These are phyloP conservation scores for Setomelanomma holmii DNA, from an alignment of 2,329 filamentous ascomycete genomes.

Conservation along the genomic window DNA sequence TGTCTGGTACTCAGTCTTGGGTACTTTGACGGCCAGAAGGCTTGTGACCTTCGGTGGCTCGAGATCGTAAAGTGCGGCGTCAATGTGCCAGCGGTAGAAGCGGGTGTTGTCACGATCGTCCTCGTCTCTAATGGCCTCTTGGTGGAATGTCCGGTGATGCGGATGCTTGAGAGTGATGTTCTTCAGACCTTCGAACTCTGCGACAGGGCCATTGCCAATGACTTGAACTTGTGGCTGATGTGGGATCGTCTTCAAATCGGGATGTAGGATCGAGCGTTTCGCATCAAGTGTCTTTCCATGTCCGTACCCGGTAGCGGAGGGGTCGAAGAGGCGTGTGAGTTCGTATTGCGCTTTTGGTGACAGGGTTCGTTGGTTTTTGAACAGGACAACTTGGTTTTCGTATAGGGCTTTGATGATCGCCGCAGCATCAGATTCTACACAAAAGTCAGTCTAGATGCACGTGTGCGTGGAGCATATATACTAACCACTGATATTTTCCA, in stretches of 20 bases:
- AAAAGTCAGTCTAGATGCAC: background rate
- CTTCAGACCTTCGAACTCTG: slow-evolving; percentile 73
- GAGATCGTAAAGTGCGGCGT: slow-evolving; percentile 77
- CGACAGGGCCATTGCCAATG: slow-evolving; percentile 76
- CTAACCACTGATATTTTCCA: slow-evolving; percentile 67
- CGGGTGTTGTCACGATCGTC: slow-evolving; percentile 65
- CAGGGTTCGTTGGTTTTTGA: slow-evolving; percentile 70
- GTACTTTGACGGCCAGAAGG: slow-evolving; percentile 76
- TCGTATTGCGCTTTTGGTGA: slow-evolving; percentile 76
- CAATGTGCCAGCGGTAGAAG: slow-evolving; percentile 82
- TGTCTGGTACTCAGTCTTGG: slow-evolving; percentile 69
- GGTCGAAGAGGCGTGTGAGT: slow-evolving; percentile 77
- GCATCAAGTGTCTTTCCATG: slow-evolving; percentile 77
- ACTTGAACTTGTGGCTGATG: slow-evolving; percentile 82
- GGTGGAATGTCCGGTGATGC: slow-evolving; percentile 80
- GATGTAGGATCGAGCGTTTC: slow-evolving; percentile 72
- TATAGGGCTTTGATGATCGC: slow-evolving; percentile 72
- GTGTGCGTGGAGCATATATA: background rate
- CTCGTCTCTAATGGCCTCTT: slow-evolving; percentile 66
- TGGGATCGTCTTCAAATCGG: slow-evolving; percentile 80
- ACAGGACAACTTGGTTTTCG: slow-evolving; percentile 71
- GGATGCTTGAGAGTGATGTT: slow-evolving; percentile 75
- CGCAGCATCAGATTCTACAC: slow-evolving; percentile 62
- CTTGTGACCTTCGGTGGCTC: slow-evolving; percentile 77
- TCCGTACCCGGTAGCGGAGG: slow-evolving; percentile 69